These are phyloP conservation scores for Geotrichum australiense DNA, from an alignment of 1,139 yeast species.

Conservation along the genomic window DNA sequence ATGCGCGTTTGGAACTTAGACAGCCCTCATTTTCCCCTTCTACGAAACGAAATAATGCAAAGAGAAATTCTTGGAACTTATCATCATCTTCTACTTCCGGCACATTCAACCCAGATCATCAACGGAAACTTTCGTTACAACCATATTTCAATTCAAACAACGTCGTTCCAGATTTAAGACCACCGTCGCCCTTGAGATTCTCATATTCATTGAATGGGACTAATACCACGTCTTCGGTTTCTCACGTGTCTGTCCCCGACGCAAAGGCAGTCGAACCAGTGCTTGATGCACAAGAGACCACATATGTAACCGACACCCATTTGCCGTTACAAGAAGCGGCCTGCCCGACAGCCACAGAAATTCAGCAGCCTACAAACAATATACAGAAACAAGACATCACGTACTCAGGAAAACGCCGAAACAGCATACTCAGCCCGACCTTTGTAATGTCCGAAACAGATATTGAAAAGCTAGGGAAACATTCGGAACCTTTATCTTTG, in stretches of 20 bases:
- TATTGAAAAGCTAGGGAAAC: conserved; percentile 7
- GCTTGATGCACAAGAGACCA: too few species aligned
- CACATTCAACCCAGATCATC: conserved; percentile 5
- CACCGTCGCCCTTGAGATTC: too few species aligned
- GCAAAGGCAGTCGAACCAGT: too few species aligned
- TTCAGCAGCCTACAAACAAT: too few species aligned
- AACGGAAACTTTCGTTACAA: conserved; percentile 15
- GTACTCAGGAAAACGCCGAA: conserved; percentile 5
- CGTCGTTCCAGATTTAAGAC: conserved; percentile 7
- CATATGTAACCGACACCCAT: too few species aligned
- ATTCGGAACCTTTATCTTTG: too few species aligned
- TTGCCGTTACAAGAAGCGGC: too few species aligned
- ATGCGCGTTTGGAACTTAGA: conserved; percentile 24
- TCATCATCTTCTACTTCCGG: not conserved
- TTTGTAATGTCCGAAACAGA: conserved; percentile 10
- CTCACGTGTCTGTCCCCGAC: too few species aligned
- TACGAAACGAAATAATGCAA: conserved; percentile 1
- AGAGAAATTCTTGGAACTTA: conserved; percentile 6
- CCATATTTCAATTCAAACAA: conserved; percentile 16
- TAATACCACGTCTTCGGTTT: not conserved
- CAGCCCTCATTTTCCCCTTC: not conserved
- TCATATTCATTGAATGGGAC: too few species aligned
- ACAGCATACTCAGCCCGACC: conserved; percentile 11
- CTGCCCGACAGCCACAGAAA: too few species aligned
- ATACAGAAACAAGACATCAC: not conserved